A percentile compares a stretch with the other conserved stretches of the same genome.
Conservation (phyloP, 768 basidiomycete genomes). For the Russula lepida region DNA sequence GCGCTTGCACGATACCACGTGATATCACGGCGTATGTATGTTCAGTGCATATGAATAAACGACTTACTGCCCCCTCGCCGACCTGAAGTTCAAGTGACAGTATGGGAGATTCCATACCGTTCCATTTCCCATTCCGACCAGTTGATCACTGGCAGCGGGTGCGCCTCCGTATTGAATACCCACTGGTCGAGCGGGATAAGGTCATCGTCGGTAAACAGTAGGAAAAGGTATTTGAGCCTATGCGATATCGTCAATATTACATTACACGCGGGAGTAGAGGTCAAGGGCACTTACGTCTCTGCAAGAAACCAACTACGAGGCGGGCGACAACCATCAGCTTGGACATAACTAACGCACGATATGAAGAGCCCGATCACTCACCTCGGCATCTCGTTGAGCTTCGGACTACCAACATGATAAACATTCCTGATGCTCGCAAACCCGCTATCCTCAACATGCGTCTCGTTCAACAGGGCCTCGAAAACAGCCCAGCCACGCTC, state of each 20-base stretch:
- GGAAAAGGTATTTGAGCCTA: slow-evolving; percentile 64
- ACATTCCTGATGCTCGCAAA: slow-evolving; percentile 53
- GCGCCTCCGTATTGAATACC: slow-evolving; percentile 54
- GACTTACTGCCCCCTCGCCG: too few relatives aligned
- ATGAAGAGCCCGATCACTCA: slow-evolving; percentile 25
- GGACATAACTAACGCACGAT: neutral
- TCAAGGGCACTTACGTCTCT: slow-evolving; percentile 34
- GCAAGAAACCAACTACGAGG: slow-evolving; percentile 42
- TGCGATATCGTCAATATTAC: neutral
- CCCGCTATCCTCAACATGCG: slow-evolving; percentile 45
- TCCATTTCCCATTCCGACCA: slow-evolving; percentile 50
- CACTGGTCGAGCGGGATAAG: slow-evolving; percentile 39
- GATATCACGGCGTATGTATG: neutral
- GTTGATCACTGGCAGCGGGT: slow-evolving; percentile 63
- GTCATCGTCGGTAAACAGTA: slow-evolving; percentile 60
- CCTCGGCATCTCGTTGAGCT: slow-evolving; percentile 65
- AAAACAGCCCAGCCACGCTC: slow-evolving; percentile 65
- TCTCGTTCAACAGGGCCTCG: slow-evolving; percentile 51
- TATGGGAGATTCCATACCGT: slow-evolving; percentile 30
- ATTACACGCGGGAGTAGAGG: neutral
- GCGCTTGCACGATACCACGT: neutral
- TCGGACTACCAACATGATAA: slow-evolving; percentile 30
- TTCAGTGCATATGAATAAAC: too few relatives aligned
- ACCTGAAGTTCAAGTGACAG: neutral
- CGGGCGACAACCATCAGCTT: neutral